A percentile compares a stretch with the other conserved stretches of the same genome.
Evolutionary conservation across 2,329 filamentous ascomycete genomes (phyloP).

Genomic region (Lasiodiplodia sp.): DNA sequence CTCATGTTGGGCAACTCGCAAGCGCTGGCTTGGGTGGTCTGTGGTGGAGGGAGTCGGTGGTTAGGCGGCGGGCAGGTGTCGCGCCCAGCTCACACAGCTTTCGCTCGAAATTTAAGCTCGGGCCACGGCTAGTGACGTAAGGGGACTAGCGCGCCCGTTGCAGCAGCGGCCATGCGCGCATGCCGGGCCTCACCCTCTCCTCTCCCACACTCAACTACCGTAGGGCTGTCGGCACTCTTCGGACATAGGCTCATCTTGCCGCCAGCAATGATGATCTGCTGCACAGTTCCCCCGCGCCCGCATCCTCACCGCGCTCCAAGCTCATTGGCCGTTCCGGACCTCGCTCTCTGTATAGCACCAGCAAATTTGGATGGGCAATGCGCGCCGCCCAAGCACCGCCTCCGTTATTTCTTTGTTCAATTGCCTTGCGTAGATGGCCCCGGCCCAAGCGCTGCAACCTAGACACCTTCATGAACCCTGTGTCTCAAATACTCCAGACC

Average conservation of each 20-base stretch:
- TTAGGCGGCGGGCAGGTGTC: constrained; percentile 8
- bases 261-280: not conserved
- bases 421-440: not conserved
- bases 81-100: constrained; percentile 19
- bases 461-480: not conserved
- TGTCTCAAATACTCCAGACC: not conserved
- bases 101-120: constrained; percentile 27
- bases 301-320: not conserved
- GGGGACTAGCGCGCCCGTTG: constrained; percentile 11
- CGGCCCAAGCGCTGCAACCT: not conserved
- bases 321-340: not conserved
- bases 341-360: not conserved
- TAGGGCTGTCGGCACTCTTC: not conserved
- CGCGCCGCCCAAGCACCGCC: not conserved
- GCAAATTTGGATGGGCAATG: constrained; percentile 15
- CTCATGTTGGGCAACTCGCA: constrained; percentile 15
- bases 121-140: constrained; percentile 9
- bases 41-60: constrained; percentile 3
- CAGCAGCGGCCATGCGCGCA: constrained; percentile 1
- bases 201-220: not conserved
- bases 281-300: not conserved
- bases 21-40: not conserved
- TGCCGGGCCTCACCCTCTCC: not conserved
- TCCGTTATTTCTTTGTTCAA: constrained; percentile 6
- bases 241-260: not conserved